phyloP scores from a whole-genome alignment of 768 basidiomycete genomes.

The Termitomyces sp. region DNA sequence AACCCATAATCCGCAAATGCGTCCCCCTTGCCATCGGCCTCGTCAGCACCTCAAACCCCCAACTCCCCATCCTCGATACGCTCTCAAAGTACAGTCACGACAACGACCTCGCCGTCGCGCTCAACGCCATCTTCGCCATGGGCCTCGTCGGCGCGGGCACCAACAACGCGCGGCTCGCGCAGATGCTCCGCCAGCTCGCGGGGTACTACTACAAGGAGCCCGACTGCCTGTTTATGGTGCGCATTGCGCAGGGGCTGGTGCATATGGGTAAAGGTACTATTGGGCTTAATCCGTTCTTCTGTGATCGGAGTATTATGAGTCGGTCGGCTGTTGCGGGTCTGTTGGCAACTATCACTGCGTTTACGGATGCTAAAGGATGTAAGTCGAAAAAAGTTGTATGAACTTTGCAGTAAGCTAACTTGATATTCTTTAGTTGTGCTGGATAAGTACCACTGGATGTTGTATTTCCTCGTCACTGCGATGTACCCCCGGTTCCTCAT shows the following conservation, averaged over 20 bases:
- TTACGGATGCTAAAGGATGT: constrained; percentile 94
- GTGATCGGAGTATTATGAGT: constrained; percentile 87
- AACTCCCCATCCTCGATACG: constrained; percentile 91
- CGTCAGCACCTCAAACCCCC: constrained; percentile 93
- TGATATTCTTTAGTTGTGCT: constrained; percentile 63
- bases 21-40: constrained; percentile 95
- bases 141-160: constrained; percentile 96
- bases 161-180: constrained; percentile 96
- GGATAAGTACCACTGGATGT: constrained; percentile 98
- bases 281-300: constrained; percentile 95
- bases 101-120: constrained; percentile 93
- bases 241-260: constrained; percentile 94
- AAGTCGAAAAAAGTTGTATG: constrained; percentile 32
- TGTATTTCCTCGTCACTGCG: constrained; percentile 91
- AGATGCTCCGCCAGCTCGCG: constrained; percentile 95
- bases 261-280: constrained; percentile 99
- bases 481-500: constrained; percentile 99
- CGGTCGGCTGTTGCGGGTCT: constrained; percentile 87
- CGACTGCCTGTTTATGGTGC: constrained; percentile 94
- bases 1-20: constrained; percentile 85
- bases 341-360: constrained; percentile 83
- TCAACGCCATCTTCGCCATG: constrained; percentile 98
- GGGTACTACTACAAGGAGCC: constrained; percentile 99
- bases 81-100: constrained; percentile 99
- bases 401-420: not conserved